A percentile compares a stretch with the other conserved stretches of the same genome.
phyloP scores from a whole-genome alignment of 805 yeast species.

The Myxozyma lipomycoides region DNA sequence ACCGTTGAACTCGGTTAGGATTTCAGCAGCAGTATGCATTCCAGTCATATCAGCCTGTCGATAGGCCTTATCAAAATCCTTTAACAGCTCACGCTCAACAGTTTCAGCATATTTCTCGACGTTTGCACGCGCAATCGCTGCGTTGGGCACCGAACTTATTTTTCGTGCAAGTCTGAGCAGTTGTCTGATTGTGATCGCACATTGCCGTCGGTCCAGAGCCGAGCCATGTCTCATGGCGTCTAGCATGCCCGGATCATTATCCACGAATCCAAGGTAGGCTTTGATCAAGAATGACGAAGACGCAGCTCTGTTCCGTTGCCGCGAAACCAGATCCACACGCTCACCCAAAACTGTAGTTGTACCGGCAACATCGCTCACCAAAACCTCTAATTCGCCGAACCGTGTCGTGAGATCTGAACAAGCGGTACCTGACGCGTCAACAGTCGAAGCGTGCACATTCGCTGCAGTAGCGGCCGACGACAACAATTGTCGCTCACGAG shows the following conservation, averaged over 20 bases:
- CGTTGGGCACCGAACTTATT: conserved; percentile 37
- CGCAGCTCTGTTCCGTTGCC: conserved; percentile 66
- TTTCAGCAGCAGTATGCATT: conserved; percentile 56
- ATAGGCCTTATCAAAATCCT: conserved; percentile 70
- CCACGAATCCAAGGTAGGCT: conserved; percentile 71
- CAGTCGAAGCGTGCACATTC: conserved; percentile 8
- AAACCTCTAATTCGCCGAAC: conserved; percentile 50
- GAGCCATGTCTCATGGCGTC: conserved; percentile 53
- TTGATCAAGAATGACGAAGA: conserved; percentile 69
- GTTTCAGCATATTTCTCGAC: conserved; percentile 70
- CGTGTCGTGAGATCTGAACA: conserved; percentile 40
- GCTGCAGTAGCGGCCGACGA: conserved; percentile 54
- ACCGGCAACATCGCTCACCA: conserved; percentile 54
- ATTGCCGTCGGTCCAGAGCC: conserved; percentile 53
- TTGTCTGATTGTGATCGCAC: conserved; percentile 68
- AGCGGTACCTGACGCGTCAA: conserved; percentile 3
- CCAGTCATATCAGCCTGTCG: conserved; percentile 61
- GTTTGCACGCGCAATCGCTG: conserved; percentile 37
- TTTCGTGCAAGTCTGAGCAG: conserved; percentile 62
- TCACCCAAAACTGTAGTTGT: conserved; percentile 68
- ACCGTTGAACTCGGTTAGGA: conserved; percentile 75
- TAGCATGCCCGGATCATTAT: conserved; percentile 54
- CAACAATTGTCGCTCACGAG: conserved; percentile 55
- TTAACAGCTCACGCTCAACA: conserved; percentile 68
- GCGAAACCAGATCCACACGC: conserved; percentile 60